phyloP scores from a whole-genome alignment of 805 yeast genomes.

The Cyberlindnera meyerae region DNA sequence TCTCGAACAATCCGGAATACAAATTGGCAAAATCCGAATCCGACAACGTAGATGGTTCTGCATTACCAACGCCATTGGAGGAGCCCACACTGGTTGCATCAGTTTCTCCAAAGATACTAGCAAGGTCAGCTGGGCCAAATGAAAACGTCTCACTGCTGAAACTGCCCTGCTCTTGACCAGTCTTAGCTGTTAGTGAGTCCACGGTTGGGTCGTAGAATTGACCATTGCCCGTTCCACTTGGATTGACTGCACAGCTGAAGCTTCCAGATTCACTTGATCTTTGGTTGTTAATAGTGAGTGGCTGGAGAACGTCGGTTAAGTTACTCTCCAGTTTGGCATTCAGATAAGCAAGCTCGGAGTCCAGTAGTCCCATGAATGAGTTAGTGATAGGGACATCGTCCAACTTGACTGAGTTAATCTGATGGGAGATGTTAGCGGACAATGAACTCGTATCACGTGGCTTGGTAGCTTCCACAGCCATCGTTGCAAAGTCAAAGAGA shows the following conservation, averaged over 20 bases:
- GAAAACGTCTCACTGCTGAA: neutral
- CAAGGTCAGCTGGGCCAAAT: neutral
- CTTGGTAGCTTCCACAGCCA: slow-evolving; percentile 7
- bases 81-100: no score
- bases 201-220: slow-evolving; percentile 18
- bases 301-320: slow-evolving; percentile 17
- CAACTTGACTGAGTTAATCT: slow-evolving; percentile 11
- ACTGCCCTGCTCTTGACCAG: no score
- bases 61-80: neutral
- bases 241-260: no score
- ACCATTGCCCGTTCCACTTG: slow-evolving; percentile 16
- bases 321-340: slow-evolving; percentile 10
- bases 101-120: slow-evolving; percentile 2
- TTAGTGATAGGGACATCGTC: slow-evolving; percentile 20
- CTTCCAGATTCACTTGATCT: no score
- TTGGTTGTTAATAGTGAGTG: no score
- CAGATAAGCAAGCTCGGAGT: slow-evolving; percentile 14
- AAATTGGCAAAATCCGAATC: slow-evolving; percentile 23
- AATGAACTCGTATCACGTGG: neutral
- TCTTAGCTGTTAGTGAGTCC: slow-evolving; percentile 8
- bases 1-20: slow-evolving; percentile 23
- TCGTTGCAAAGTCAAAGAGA: slow-evolving; percentile 15
- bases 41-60: slow-evolving; percentile 9
- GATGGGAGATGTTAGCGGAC: slow-evolving; percentile 1
- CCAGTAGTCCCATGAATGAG: slow-evolving; percentile 12